These are phyloP conservation scores for Pyrrhoderma lamaoense DNA, from an alignment of 1,284 basidiomycete genomes.

Conservation along the genomic window DNA sequence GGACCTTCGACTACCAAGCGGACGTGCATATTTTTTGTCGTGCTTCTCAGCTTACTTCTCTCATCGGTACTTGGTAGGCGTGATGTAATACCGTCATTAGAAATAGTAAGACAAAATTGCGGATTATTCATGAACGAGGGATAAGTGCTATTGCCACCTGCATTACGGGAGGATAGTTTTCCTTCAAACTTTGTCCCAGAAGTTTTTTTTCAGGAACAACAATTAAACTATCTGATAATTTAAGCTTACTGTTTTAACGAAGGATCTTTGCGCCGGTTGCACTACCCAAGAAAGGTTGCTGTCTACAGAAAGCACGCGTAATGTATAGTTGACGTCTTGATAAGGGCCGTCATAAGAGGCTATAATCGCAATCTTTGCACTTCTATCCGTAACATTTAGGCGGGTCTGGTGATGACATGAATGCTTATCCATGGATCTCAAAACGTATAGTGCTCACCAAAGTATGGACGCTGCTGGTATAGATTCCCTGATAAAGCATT, in stretches of 20 bases:
- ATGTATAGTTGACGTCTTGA: slow-evolving; percentile 54
- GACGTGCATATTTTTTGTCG: slow-evolving; percentile 35
- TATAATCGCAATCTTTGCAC: slow-evolving; percentile 45
- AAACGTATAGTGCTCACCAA: slow-evolving; percentile 39
- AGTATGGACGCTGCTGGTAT: slow-evolving; percentile 72
- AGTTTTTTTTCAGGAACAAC: neutral
- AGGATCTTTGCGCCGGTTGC: slow-evolving; percentile 32
- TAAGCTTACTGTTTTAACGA: slow-evolving; percentile 35
- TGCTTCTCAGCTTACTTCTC: neutral
- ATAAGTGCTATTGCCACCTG: slow-evolving; percentile 77
- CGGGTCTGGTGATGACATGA: slow-evolving; percentile 9
- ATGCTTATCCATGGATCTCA: neutral
- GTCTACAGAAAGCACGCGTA: slow-evolving; percentile 46
- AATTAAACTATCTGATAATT: neutral
- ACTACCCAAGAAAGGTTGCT: slow-evolving; percentile 45
- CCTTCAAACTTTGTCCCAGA: slow-evolving; percentile 46
- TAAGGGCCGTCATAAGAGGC: slow-evolving; percentile 59
- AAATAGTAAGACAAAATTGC: slow-evolving; percentile 68
- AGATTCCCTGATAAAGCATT: slow-evolving; percentile 46
- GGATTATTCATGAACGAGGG: slow-evolving; percentile 88
- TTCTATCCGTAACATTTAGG: slow-evolving; percentile 15
- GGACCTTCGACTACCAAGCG: slow-evolving; percentile 50
- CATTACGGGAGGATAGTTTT: slow-evolving; percentile 58
- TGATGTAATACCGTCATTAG: slow-evolving; percentile 26
- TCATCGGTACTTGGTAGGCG: slow-evolving; percentile 9